phyloP scores from a whole-genome alignment of 768 basidiomycete species.

The Serendipita sp. region DNA sequence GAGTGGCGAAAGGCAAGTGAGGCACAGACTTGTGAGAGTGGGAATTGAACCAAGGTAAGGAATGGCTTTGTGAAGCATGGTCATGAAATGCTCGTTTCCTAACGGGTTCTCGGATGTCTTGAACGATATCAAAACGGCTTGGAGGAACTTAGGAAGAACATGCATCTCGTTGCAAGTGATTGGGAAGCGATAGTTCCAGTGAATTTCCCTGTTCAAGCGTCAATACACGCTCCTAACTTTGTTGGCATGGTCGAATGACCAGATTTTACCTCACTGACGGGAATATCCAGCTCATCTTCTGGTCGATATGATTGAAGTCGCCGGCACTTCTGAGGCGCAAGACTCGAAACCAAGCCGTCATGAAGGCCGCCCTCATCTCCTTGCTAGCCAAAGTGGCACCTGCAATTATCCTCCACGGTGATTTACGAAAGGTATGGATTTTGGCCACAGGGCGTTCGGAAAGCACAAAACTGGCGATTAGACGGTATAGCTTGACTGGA shows the following conservation, averaged over 20 bases:
- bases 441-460: neutral
- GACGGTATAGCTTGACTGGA: neutral
- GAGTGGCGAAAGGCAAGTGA: neutral
- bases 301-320: constrained; percentile 3
- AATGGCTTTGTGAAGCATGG: constrained; percentile 1
- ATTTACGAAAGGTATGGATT: constrained; percentile 3
- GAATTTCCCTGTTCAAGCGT: constrained; percentile 2
- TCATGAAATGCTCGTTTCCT: constrained; percentile 4
- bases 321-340: neutral
- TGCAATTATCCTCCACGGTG: neutral
- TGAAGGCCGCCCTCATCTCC: neutral
- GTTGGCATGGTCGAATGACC: neutral
- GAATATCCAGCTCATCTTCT: constrained; percentile 2
- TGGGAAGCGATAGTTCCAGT: constrained; percentile 4
- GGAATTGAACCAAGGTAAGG: neutral
- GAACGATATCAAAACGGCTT: constrained; percentile 5
- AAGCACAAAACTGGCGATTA: neutral
- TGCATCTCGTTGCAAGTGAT: constrained; percentile 5
- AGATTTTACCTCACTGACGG: neutral
- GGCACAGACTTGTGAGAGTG: neutral
- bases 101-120: constrained; percentile 1
- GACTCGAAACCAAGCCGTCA: constrained; percentile 1
- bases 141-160: constrained; percentile 1
- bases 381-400: neutral
- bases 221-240: neutral